Evolutionary conservation across 345 rosid genomes (phyloP), one percentile per base, ranked within the genome.

Genomic region (Limnanthes douglasii): DNA sequence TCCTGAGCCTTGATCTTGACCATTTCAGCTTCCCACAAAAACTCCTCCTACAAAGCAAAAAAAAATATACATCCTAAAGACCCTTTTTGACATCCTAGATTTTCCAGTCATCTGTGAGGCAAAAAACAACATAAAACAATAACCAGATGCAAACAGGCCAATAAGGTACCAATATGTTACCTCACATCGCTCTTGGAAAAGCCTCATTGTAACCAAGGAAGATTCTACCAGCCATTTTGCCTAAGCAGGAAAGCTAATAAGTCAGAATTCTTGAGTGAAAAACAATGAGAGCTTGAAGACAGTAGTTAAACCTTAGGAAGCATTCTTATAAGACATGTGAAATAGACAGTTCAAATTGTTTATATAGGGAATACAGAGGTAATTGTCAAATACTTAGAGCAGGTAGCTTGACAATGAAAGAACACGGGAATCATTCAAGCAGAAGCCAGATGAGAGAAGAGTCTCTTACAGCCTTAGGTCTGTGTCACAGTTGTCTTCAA

Each of bases 141-240:
- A 25, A 19, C 18, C 18, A 45, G 6, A 37, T 24, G 3, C 28
- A 4, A 27, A 7, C 12, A 48, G 6, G 3, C 45, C 14, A 27
- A 32, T 21, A 39, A 29, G 11, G n/a, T 41, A n/a, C n/a, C n/a
- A n/a, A n/a, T n/a, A n/a, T n/a, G n/a, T 45, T 45, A 75, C 99
- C 86, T 85, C 99, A 40, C 94, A 77, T 2, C 94, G 94, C 59
- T 92, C 96, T 22, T 92, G 99, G 54, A 92, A 85, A 58, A 78
- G 67, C 63, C 94, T 78, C 50, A 80, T 53, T 15, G 99, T 82
- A 21, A 78, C 94, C 46, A 77, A 43, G 7, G 73, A 55, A 54
- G 94, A 92, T 45, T 92, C 99, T 41, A 77, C 88, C 39, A 92
- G 62, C 88, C 88, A 92, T 50, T 81, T 92, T 37, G 94, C 99